Conservation (phyloP, 176 grass and related monocot species). For the Triticum urartu region DNA sequence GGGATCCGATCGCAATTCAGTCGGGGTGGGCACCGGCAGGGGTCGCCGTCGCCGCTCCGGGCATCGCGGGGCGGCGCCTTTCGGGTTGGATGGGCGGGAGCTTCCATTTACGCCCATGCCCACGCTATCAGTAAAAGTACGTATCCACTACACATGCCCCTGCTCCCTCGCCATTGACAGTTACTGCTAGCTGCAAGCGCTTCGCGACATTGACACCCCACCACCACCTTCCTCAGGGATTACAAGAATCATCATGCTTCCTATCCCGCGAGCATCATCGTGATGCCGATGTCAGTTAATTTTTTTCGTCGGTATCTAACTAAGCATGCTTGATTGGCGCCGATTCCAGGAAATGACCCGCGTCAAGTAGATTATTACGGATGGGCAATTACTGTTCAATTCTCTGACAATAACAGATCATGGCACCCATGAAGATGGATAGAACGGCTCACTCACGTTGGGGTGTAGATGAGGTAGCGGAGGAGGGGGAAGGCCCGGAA, state of each 20-base stretch:
- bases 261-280: not conserved
- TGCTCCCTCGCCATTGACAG: not conserved
- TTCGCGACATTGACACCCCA: not conserved
- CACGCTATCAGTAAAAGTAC: not conserved
- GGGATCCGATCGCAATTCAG: not conserved
- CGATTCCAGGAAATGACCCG: too few species aligned
- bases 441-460: conserved; percentile 44
- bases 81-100: not conserved
- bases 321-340: not conserved
- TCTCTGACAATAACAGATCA: too few species aligned
- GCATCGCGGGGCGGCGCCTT: not conserved
- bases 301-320: not conserved
- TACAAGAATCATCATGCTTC: not conserved
- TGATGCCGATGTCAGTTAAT: not conserved
- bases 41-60: not conserved
- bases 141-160: not conserved
- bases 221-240: not conserved
- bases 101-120: not conserved
- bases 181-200: not conserved
- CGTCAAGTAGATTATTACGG: too few species aligned
- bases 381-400: too few species aligned
- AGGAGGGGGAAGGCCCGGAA: conserved; percentile 51
- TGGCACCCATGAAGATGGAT: too few species aligned
- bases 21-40: not conserved
- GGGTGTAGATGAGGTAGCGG: conserved; percentile 88